A percentile compares a stretch with the other conserved stretches of the same genome.
phyloP scores from a whole-genome alignment of 2,329 filamentous ascomycete species.

The Fusarium sp. region DNA sequence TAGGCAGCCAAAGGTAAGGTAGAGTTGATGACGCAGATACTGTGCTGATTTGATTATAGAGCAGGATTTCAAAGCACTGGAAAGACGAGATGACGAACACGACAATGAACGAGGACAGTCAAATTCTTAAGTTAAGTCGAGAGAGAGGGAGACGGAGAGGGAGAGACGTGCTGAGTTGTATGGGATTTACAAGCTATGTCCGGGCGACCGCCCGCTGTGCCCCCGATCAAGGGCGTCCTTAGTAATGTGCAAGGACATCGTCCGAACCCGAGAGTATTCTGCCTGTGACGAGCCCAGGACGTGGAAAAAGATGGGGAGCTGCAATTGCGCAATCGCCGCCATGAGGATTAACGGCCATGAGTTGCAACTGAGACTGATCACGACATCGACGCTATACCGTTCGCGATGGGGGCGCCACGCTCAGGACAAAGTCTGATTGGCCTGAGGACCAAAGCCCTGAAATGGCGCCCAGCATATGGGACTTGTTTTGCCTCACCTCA shows the following conservation, averaged over 20 bases:
- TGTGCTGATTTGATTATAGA: slow-evolving; percentile 37
- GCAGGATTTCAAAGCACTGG: slow-evolving; percentile 31
- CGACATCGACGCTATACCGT: slow-evolving; percentile 63
- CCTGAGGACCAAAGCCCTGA: slow-evolving; percentile 26
- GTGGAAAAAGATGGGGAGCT: slow-evolving; percentile 41
- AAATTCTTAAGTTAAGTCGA: slow-evolving; percentile 39
- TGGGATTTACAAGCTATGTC: slow-evolving; percentile 40
- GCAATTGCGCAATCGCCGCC: slow-evolving; percentile 51
- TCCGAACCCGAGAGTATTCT: slow-evolving; percentile 34
- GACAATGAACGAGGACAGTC: slow-evolving; percentile 33
- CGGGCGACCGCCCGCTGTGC: slow-evolving; percentile 43
- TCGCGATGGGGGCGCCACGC: slow-evolving; percentile 51
- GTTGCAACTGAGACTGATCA: slow-evolving; percentile 54
- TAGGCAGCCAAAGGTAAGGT: slow-evolving; percentile 12
- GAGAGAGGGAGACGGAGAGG: slow-evolving; percentile 25
- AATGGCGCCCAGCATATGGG: slow-evolving; percentile 37
- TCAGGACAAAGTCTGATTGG: slow-evolving; percentile 49
- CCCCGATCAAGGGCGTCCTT: slow-evolving; percentile 35
- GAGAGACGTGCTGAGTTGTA: slow-evolving; percentile 25
- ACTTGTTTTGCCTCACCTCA: slow-evolving; percentile 40
- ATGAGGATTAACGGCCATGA: slow-evolving; percentile 42
- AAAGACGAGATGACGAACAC: slow-evolving; percentile 34
- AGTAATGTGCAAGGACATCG: slow-evolving; percentile 39
- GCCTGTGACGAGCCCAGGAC: slow-evolving; percentile 35
- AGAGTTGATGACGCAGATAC: slow-evolving; percentile 38